A percentile compares a stretch with the other conserved stretches of the same genome.
These are phyloP conservation scores for Dendrobium officinale DNA, from an alignment of 106 monocot species.

Conservation along the genomic window DNA sequence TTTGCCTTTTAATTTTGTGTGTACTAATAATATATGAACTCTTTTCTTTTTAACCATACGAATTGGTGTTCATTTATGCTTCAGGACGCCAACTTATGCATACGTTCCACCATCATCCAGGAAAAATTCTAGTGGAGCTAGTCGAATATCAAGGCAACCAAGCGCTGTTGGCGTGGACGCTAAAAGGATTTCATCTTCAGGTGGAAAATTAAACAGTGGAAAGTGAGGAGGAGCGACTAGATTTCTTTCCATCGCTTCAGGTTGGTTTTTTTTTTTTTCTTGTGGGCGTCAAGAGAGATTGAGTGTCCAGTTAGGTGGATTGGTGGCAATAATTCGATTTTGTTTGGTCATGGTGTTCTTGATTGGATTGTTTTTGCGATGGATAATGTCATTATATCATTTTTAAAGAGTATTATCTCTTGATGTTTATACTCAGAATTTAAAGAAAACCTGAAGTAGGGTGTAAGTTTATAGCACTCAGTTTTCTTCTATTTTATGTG, in stretches of 20 bases:
- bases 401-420: not conserved
- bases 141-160: slow-evolving; percentile 25
- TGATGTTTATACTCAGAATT: not conserved
- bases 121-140: slow-evolving; percentile 32
- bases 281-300: no score
- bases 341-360: not conserved
- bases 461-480: no score
- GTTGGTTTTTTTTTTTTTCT: not conserved
- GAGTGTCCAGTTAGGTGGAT: not conserved
- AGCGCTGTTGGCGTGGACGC: slow-evolving; percentile 10
- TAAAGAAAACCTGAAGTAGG: no score
- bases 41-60: no score
- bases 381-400: not conserved
- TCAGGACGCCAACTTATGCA: slow-evolving; percentile 28
- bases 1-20: no score
- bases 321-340: not conserved
- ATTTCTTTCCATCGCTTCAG: not conserved
- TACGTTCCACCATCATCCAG: slow-evolving; percentile 36
- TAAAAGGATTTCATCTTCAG: slow-evolving; percentile 20
- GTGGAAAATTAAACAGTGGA: slow-evolving; percentile 25
- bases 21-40: no score
- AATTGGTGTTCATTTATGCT: not conserved
- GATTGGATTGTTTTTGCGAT: not conserved
- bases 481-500: no score
- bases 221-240: not conserved